These are phyloP conservation scores for Lactarius tabidus DNA, from an alignment of 768 basidiomycete genomes.

Conservation along the genomic window DNA sequence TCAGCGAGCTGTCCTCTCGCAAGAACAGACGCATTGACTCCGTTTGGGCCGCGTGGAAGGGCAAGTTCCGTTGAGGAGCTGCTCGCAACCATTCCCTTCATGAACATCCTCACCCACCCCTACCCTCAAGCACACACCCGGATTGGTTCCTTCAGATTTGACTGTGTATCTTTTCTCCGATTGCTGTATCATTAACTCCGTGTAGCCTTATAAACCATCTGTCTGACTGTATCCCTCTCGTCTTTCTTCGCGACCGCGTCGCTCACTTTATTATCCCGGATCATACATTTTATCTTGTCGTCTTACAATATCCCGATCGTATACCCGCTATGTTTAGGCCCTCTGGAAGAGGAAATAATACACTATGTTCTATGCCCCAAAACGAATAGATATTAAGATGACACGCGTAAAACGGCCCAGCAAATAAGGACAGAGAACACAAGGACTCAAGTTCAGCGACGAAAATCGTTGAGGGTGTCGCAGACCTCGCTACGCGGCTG, in stretches of 20 bases:
- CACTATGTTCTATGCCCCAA: conserved; percentile 9
- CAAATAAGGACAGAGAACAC: neutral
- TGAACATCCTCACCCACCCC: too few species aligned
- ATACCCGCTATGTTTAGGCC: conserved; percentile 12
- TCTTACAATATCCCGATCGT: neutral
- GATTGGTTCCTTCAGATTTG: neutral
- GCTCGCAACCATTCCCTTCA: neutral
- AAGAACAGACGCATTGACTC: conserved; percentile 55
- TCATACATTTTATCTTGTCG: neutral
- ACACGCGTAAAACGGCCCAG: conserved; percentile 4
- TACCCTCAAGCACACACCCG: neutral
- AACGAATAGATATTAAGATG: conserved; percentile 3
- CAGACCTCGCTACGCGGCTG: conserved; percentile 28
- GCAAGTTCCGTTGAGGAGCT: conserved; percentile 22
- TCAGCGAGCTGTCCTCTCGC: conserved; percentile 47
- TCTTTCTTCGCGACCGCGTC: neutral
- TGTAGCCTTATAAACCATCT: conserved; percentile 11
- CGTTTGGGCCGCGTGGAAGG: conserved; percentile 51
- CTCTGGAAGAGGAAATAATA: conserved; percentile 9
- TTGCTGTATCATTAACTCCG: conserved; percentile 14
- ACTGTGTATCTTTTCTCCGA: neutral
- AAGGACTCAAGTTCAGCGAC: neutral
- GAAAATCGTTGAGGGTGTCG: neutral
- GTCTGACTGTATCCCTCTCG: conserved; percentile 3
- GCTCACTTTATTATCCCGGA: neutral